A percentile compares a stretch with the other conserved stretches of the same genome.
These are phyloP conservation scores for Cunninghamia lanceolata DNA, from an alignment of 75 land plant genomes.

Conservation along the genomic window DNA sequence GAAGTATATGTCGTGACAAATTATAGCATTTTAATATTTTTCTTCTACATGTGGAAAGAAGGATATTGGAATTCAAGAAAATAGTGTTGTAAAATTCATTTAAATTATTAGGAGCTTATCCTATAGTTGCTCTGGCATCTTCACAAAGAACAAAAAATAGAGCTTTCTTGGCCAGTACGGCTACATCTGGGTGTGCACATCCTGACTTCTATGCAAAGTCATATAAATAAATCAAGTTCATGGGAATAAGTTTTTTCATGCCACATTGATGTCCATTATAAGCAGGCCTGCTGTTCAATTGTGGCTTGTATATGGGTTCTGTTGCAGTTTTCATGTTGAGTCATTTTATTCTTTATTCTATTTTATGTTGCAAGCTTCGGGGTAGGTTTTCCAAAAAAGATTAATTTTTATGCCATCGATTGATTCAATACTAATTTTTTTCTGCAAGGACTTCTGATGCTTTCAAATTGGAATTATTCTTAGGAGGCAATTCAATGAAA, in stretches of 20 bases:
- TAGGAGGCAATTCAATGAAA: background rate
- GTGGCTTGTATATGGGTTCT: background rate
- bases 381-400: background rate
- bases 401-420: background rate
- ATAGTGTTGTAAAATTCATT: too few species aligned
- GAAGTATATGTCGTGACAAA: too few species aligned
- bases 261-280: background rate
- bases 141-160: too few species aligned
- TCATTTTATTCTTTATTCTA: background rate
- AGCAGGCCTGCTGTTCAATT: background rate
- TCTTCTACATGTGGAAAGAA: too few species aligned
- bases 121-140: too few species aligned
- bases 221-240: background rate
- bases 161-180: too few species aligned
- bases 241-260: background rate
- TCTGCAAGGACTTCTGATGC: background rate
- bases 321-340: background rate
- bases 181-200: background rate
- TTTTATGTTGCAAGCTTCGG: background rate
- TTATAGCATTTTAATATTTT: too few species aligned
- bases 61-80: too few species aligned
- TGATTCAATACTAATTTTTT: background rate
- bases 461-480: background rate
- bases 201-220: background rate
- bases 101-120: too few species aligned